Evolutionary conservation across 1,284 basidiomycete genomes (phyloP), one percentile per base, ranked within the genome.

Genomic region (Austroboletus niveus): DNA sequence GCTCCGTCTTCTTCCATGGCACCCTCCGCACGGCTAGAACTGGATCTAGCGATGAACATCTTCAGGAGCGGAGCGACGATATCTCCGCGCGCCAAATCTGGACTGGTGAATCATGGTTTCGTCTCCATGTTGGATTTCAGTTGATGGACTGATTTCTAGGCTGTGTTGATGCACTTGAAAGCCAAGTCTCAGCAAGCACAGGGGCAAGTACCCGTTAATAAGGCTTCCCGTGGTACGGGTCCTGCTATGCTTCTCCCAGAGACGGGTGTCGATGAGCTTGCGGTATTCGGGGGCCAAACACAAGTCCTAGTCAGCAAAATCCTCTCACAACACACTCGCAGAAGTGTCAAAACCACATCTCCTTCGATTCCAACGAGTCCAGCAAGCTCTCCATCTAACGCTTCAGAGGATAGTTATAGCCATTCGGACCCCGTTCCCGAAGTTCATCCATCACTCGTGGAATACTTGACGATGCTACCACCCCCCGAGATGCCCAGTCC

Each of bases 211-310:
- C 73, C 75, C 3, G 68, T 71, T 48, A 71, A 70, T 47, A 74
- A 73, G 20, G n/a, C 47, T 40, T 49, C 57, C 31, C 17, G 45
- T 24, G 40, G 46, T 31, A 11, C 47, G n/a, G 71, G 69, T 53
- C 57, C 67, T 49, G 49, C 67, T 22, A 60, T 65, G 44, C 64
- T 71, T 9, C 65, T 64, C 22, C 67, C 74, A 8, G 66, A 78
- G 39, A 80, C 81, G 59, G 79, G 81, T 47, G 80, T 77, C 38
- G 75, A 85, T 56, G 82, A 84, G 59, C 74, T 86, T 17, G 81
- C 84, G 17, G 72, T 85, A n/a, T 85, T 85, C 48, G 84, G 83
- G 42, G 84, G 79, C 5, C 80, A 81, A 55, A 82, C 81, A 8
- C 72, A 73, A 40, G 72, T 81, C 35, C 59, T 82, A 17, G 81